phyloP scores from a whole-genome alignment of 129 eudicot genomes.

The Saussurea involucrata region DNA sequence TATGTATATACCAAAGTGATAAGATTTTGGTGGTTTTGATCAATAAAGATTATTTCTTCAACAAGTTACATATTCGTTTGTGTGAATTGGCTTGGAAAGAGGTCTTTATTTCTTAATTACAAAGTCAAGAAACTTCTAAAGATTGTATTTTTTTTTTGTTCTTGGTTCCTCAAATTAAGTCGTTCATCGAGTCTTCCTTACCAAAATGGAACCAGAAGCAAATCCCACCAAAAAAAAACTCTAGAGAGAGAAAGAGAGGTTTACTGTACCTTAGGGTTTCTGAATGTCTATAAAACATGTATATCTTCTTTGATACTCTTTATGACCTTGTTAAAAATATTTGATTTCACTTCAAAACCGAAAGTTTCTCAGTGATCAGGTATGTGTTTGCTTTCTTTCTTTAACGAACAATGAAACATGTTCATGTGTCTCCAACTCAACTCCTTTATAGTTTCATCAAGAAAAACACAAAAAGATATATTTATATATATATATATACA shows the following conservation, averaged over 20 bases:
- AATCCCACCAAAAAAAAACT: neutral
- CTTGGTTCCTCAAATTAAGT: neutral
- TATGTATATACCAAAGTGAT: neutral
- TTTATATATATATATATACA: neutral
- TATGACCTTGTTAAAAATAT: neutral
- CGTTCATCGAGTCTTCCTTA: neutral
- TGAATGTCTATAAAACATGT: neutral
- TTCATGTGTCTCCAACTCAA: neutral
- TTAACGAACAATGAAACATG: neutral
- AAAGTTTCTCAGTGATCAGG: conserved; percentile 2
- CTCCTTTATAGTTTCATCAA: conserved; percentile 4
- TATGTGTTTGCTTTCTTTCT: neutral
- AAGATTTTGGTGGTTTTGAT: neutral
- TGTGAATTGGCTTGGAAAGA: neutral
- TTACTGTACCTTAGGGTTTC: conserved; percentile 28
- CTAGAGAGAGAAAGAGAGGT: conserved; percentile 11
- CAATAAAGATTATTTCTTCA: conserved; percentile 8
- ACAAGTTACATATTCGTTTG: neutral
- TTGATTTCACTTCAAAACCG: neutral
- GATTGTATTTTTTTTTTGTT: neutral
- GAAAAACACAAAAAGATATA: neutral
- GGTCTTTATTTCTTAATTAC: neutral
- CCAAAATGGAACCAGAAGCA: conserved; percentile 1
- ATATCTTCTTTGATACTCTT: neutral
- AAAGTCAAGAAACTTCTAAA: conserved; percentile 16